Percentiles rank a stretch among this genome's conserved stretches.
These are phyloP conservation scores for Gelatoporia subvermispora DNA, from an alignment of 768 basidiomycete species.

Conservation along the genomic window DNA sequence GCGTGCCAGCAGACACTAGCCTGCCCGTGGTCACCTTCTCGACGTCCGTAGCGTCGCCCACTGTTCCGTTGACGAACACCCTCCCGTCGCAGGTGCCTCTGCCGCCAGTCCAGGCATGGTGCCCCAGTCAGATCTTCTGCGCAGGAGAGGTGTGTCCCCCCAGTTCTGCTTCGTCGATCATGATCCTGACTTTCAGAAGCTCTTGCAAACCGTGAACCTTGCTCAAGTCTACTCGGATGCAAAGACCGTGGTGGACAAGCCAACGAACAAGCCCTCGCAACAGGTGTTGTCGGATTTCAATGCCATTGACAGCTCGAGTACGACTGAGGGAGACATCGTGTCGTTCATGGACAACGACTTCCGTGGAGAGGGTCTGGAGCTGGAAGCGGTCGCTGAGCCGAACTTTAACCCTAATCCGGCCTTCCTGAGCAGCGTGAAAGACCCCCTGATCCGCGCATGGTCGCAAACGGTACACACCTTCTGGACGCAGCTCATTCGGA, in stretches of 20 bases:
- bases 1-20: conserved; percentile 10
- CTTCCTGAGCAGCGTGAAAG: conserved; percentile 66
- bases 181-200: conserved; percentile 31
- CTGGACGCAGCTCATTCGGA: conserved; percentile 77
- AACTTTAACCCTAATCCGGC: conserved; percentile 60
- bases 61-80: conserved; percentile 43
- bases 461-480: conserved; percentile 77
- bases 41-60: conserved; percentile 63
- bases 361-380: conserved; percentile 79
- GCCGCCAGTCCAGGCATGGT: conserved; percentile 75
- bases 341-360: conserved; percentile 74
- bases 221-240: conserved; percentile 72
- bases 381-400: conserved; percentile 55
- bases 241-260: conserved; percentile 90
- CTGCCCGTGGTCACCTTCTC: conserved; percentile 39
- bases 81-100: conserved; percentile 62
- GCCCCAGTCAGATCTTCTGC: conserved; percentile 74
- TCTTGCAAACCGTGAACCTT: conserved; percentile 83
- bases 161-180: not conserved
- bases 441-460: conserved; percentile 68
- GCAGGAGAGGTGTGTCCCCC: conserved; percentile 56
- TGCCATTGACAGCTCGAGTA: conserved; percentile 34
- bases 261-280: conserved; percentile 63
- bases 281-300: conserved; percentile 67
- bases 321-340: conserved; percentile 61